A percentile compares a stretch with the other conserved stretches of the same genome.
These are phyloP conservation scores for Fusarium chuoi DNA, from an alignment of 2,329 filamentous ascomycete genomes.

Conservation along the genomic window DNA sequence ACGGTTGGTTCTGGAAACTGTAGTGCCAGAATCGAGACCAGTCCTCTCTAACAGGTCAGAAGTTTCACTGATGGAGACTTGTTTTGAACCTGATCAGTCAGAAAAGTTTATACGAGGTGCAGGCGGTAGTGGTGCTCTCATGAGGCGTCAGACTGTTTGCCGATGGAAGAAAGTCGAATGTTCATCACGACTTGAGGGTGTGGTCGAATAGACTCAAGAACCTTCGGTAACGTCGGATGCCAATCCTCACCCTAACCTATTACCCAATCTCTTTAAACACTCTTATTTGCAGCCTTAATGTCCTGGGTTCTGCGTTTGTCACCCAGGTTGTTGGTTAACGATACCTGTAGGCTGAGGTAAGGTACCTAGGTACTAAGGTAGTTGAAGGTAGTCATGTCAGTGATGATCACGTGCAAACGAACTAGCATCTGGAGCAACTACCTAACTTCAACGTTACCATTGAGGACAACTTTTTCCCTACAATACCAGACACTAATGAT, in stretches of 20 bases:
- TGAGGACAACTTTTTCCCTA: not conserved
- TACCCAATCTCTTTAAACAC: not conserved
- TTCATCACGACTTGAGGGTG: not conserved
- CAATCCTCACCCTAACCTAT: not conserved
- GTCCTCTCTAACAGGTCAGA: not conserved
- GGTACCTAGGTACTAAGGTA: too few relatives aligned
- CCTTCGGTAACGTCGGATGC: not conserved
- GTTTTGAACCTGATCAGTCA: not conserved
- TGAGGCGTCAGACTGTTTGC: not conserved
- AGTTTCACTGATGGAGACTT: not conserved
- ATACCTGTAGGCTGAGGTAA: too few relatives aligned
- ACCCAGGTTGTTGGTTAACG: not conserved
- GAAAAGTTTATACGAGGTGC: not conserved
- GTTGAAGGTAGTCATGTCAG: not conserved
- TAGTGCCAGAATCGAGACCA: not conserved
- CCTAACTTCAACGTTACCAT: not conserved
- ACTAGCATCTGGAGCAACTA: not conserved
- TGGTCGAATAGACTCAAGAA: not conserved
- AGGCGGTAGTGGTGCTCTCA: not conserved
- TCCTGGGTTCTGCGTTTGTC: not conserved
- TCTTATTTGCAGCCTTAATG: not conserved
- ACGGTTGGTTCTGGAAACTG: conserved; percentile 18
- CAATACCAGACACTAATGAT: not conserved
- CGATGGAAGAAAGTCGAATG: not conserved
- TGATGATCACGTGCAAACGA: conserved; percentile 12